Evolutionary conservation across 2,329 filamentous ascomycete species (phyloP).

Genomic region (Calonectria crousiana): DNA sequence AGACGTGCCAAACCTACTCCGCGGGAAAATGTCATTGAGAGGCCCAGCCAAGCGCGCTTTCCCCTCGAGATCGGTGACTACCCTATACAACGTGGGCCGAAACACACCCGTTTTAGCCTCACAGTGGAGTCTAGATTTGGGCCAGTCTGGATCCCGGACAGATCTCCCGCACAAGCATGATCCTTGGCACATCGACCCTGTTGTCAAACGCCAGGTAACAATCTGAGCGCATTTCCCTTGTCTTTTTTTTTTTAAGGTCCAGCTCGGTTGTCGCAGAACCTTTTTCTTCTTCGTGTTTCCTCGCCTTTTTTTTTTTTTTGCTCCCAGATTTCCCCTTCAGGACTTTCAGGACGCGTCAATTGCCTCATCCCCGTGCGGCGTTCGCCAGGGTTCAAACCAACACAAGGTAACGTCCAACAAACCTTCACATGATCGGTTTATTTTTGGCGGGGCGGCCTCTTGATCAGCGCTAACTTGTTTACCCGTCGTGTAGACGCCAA

Average conservation of each 20-base stretch:
- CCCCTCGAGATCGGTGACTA: not conserved
- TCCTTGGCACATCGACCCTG: not conserved
- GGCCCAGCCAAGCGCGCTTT: not conserved
- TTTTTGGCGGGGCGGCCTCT: constrained; percentile 11
- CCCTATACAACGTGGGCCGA: not conserved
- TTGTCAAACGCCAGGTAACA: constrained; percentile 1
- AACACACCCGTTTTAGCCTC: not conserved
- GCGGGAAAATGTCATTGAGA: not conserved
- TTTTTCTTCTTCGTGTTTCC: not conserved
- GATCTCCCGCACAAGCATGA: constrained; percentile 4
- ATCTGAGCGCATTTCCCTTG: not conserved
- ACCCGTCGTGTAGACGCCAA: not conserved
- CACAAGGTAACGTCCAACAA: not conserved
- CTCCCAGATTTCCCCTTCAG: not conserved
- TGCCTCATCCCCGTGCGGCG: not conserved
- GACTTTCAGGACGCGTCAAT: not conserved
- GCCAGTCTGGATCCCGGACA: constrained; percentile 12
- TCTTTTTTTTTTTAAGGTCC: not conserved
- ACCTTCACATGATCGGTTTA: constrained; percentile 9
- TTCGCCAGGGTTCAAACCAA: not conserved
- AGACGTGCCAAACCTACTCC: not conserved
- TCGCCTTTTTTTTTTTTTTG: not conserved
- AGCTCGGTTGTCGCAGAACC: not conserved
- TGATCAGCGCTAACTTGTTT: constrained; percentile 20
- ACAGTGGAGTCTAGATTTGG: not conserved